Evolutionary conservation across 2,329 filamentous ascomycete species (phyloP).

Genomic region (Fusarium falciforme): DNA sequence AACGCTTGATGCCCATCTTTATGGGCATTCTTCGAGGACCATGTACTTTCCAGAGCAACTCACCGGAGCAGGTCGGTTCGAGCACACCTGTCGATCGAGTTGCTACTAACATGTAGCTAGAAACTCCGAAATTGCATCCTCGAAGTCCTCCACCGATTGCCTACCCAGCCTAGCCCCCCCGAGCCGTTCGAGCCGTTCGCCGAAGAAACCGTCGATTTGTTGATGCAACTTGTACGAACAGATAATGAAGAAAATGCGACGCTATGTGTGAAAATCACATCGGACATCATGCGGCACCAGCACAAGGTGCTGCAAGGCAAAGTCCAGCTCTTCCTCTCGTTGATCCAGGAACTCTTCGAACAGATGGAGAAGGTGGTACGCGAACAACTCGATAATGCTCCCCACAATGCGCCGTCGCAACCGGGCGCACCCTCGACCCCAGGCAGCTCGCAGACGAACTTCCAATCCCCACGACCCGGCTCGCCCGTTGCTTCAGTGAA

Average conservation of each 20-base stretch:
- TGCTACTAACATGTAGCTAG: slow-evolving; percentile 53
- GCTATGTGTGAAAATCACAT: slow-evolving; percentile 97
- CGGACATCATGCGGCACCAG: slow-evolving; percentile 95
- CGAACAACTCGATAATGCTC: slow-evolving; percentile 89
- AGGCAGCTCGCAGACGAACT: slow-evolving; percentile 74
- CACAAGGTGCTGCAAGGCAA: slow-evolving; percentile 80
- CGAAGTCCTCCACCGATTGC: slow-evolving; percentile 91
- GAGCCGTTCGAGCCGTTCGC: slow-evolving; percentile 92
- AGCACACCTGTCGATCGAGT: background rate
- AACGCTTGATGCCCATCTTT: slow-evolving; percentile 90
- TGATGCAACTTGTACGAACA: slow-evolving; percentile 87
- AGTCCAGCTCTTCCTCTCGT: slow-evolving; percentile 87
- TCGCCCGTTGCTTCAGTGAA: slow-evolving; percentile 87
- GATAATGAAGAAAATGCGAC: slow-evolving; percentile 99
- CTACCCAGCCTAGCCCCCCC: slow-evolving; percentile 74
- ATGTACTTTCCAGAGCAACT: slow-evolving; percentile 91
- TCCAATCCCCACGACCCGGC: slow-evolving; percentile 88
- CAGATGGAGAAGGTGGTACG: slow-evolving; percentile 95
- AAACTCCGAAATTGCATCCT: slow-evolving; percentile 93
- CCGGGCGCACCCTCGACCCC: slow-evolving; percentile 74
- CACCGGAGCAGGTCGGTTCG: slow-evolving; percentile 81
- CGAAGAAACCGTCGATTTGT: slow-evolving; percentile 86
- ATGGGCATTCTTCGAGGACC: slow-evolving; percentile 85
- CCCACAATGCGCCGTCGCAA: slow-evolving; percentile 63
- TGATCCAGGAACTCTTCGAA: slow-evolving; percentile 96